A percentile compares a stretch with the other conserved stretches of the same genome.
These are phyloP conservation scores for Diddensiella transvaalensis DNA, from an alignment of 805 yeast genomes.

Conservation along the genomic window DNA sequence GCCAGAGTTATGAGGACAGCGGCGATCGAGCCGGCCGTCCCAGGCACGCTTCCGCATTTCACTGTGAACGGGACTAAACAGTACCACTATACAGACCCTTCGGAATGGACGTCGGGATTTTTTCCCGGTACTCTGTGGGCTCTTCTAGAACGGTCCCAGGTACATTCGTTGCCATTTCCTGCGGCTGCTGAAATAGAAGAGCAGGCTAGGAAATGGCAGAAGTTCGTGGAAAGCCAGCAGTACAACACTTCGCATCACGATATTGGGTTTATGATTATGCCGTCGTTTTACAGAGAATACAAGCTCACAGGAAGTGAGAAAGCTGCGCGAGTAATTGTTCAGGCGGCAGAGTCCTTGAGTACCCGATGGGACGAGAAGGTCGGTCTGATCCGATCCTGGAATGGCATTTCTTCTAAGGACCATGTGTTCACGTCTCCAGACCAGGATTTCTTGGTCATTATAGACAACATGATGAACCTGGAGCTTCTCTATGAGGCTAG, in stretches of 20 bases:
- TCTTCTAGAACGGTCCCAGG: conserved; percentile 13
- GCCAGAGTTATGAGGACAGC: conserved; percentile 3
- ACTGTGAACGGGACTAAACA: conserved; percentile 10
- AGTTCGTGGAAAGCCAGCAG: conserved; percentile 12
- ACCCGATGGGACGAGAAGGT: conserved; percentile 27
- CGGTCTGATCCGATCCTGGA: conserved; percentile 32
- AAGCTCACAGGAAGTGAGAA: conserved; percentile 21
- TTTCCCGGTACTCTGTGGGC: conserved; percentile 22
- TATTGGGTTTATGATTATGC: conserved; percentile 31
- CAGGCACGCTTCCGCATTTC: conserved; percentile 12
- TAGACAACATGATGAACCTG: conserved; percentile 29
- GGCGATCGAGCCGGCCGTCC: not conserved
- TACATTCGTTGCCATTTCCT: not conserved
- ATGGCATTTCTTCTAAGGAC: conserved; percentile 21
- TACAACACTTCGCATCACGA: conserved; percentile 31
- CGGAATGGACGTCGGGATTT: conserved; percentile 24
- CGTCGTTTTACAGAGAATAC: conserved; percentile 30
- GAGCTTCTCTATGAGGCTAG: conserved; percentile 32
- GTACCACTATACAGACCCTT: conserved; percentile 14
- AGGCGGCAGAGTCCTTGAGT: conserved; percentile 31
- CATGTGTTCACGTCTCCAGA: conserved; percentile 20
- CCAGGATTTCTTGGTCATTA: conserved; percentile 33
- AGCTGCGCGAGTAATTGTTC: conserved; percentile 24
- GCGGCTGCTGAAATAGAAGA: not conserved
- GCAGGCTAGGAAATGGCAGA: conserved; percentile 14